A percentile compares a stretch with the other conserved stretches of the same genome.
Evolutionary conservation across 495 filamentous ascomycete genomes (phyloP).

Genomic region (Penicillium crystallinum): DNA sequence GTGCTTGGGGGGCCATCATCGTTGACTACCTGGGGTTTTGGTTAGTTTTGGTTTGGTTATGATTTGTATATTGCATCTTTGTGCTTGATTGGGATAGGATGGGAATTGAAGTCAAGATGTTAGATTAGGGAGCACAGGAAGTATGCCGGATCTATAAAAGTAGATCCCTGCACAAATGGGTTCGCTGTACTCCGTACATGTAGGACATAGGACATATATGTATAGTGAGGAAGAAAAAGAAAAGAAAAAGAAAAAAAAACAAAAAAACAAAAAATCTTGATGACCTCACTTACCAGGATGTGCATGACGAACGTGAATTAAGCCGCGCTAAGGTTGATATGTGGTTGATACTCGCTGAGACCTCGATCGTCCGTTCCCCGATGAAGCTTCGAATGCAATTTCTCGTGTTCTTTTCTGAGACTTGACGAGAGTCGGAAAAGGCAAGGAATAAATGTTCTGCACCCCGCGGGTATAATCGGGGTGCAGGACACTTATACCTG

Average conservation of each 20-base stretch:
- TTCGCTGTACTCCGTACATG: background rate
- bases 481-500: conserved; percentile 15
- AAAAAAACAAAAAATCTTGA: background rate
- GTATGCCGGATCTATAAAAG: background rate
- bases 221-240: background rate
- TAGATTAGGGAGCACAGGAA: background rate
- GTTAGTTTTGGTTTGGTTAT: background rate
- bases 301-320: conserved; percentile 33
- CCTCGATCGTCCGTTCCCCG: no score
- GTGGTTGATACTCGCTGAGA: conserved; percentile 5
- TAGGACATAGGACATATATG: no score
- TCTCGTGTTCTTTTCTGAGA: background rate
- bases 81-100: no score
- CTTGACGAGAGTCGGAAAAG: background rate
- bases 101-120: no score
- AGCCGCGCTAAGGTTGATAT: conserved; percentile 11
- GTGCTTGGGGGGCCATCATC: conserved; percentile 91
- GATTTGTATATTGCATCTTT: conserved; percentile 1
- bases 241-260: background rate
- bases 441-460: background rate
- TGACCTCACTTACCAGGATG: conserved; percentile 38
- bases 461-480: conserved; percentile 2
- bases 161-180: background rate
- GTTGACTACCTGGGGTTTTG: conserved; percentile 61
- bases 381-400: background rate